These are phyloP conservation scores for Chaetomium globosum DNA, from an alignment of 2,329 filamentous ascomycete genomes.

Conservation along the genomic window DNA sequence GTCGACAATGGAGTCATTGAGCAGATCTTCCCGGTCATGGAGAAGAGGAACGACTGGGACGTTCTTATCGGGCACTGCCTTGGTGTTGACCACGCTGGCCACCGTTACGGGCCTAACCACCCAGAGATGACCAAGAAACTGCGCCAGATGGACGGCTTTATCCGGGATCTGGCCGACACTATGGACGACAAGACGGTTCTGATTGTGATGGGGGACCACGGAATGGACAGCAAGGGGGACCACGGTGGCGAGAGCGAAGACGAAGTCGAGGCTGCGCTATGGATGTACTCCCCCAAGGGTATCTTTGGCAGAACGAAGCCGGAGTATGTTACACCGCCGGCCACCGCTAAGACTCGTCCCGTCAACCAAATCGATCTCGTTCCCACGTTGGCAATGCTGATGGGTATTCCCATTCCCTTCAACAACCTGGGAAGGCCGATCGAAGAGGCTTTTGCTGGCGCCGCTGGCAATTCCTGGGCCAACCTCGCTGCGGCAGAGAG, in stretches of 20 bases:
- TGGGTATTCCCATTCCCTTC: constrained; percentile 91
- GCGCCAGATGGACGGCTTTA: constrained; percentile 82
- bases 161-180: constrained; percentile 68
- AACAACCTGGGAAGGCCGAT: constrained; percentile 94
- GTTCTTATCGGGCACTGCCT: constrained; percentile 92
- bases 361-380: constrained; percentile 91
- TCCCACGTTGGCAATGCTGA: constrained; percentile 81
- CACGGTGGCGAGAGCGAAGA: constrained; percentile 98
- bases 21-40: constrained; percentile 82
- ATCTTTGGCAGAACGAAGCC: constrained; percentile 77
- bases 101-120: constrained; percentile 93
- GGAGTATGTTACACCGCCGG: constrained; percentile 59
- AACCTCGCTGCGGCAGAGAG: constrained; percentile 78
- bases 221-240: constrained; percentile 96
- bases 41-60: constrained; percentile 77
- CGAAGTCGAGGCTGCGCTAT: constrained; percentile 89
- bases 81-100: constrained; percentile 94
- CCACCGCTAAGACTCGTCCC: constrained; percentile 75
- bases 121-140: constrained; percentile 88
- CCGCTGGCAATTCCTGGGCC: constrained; percentile 68
- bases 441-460: constrained; percentile 84
- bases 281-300: constrained; percentile 94
- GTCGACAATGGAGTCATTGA: constrained; percentile 94
- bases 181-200: constrained; percentile 86
- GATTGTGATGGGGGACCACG: constrained; percentile 98